Evolutionary conservation across 441 rosid genomes (phyloP), one percentile per base, ranked within the genome.

Genomic region (Arabidopsis lyrata): DNA sequence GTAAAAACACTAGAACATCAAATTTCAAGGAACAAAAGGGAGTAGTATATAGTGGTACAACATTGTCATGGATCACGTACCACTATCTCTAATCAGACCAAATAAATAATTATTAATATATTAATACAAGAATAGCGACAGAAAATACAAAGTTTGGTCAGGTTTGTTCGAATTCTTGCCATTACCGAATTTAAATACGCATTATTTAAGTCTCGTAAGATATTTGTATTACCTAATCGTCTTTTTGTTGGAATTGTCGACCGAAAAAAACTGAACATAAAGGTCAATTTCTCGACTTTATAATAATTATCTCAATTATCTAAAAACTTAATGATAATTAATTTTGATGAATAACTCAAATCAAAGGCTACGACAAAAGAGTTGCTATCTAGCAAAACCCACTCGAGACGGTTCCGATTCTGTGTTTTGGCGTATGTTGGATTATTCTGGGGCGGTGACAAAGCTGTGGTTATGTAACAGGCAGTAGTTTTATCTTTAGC

Each of bases 321-420:
- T 61, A 31, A 22, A 45, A 47, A 32, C 53, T 52, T 67, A 60
- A 34, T 54, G 44, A 61, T 68, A 54, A 53, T 44, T 68, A 54
- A 53, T 44, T 35, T 10, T 57, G 20, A 58, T 44, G 57, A 68
- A 61, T 47, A 61, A 61, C 35, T 53, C 7, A 44, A 24, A 29
- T 29, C 31, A 68, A 67, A 12, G 18, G 18, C 13, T 4, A 39
- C 1, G 14, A 39, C 20, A 68, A 45, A 11, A 29, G 22, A 32
- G 48, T 60, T 32, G 57, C 41, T 22, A 59, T 68, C 57, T 5
- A 29, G 31, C 31, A 47, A 59, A 70, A 16, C 38, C 48, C 63
- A 67, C 32, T 52, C 47, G 63, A 75, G 78, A 74, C 73, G 78
- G 78, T 67, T 70, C 75, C 71, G 75, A 76, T 63, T 76, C 27